phyloP scores from a whole-genome alignment of 495 filamentous ascomycete genomes.

The Stereocaulon alpinum region DNA sequence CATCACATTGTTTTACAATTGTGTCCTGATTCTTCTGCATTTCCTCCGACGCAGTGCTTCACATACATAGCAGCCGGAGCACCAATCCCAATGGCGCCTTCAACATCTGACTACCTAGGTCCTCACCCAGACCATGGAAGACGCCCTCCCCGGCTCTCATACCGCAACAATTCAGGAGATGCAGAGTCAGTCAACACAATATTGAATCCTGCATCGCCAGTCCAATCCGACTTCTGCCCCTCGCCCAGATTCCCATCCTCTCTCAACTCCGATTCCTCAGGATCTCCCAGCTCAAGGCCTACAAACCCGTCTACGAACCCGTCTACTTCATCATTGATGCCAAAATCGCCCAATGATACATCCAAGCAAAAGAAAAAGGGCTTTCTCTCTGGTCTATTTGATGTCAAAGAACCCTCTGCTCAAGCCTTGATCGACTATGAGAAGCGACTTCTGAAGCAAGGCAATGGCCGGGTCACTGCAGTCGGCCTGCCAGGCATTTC shows the following conservation, averaged over 20 bases:
- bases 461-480: conserved; percentile 18
- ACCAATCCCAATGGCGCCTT: conserved; percentile 1
- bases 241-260: conserved; percentile 5
- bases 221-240: conserved; percentile 6
- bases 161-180: neutral
- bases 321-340: neutral
- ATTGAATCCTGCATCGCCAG: conserved; percentile 2
- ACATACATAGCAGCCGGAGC: neutral
- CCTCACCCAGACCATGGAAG: neutral
- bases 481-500: conserved; percentile 29
- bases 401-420: conserved; percentile 25
- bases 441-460: conserved; percentile 18
- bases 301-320: neutral
- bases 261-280: conserved; percentile 1
- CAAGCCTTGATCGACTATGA: conserved; percentile 25
- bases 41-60: too few relatives aligned
- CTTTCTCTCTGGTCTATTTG: conserved; percentile 22
- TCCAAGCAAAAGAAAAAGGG: conserved; percentile 9
- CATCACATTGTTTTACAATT: neutral
- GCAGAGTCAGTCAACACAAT: conserved; percentile 2
- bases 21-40: neutral
- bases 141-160: conserved; percentile 2
- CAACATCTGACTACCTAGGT: neutral
- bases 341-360: neutral
- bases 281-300: conserved; percentile 5